These are phyloP conservation scores for Mortierella sp. DNA, from an alignment of 371 early-diverging fungal species.

Conservation along the genomic window DNA sequence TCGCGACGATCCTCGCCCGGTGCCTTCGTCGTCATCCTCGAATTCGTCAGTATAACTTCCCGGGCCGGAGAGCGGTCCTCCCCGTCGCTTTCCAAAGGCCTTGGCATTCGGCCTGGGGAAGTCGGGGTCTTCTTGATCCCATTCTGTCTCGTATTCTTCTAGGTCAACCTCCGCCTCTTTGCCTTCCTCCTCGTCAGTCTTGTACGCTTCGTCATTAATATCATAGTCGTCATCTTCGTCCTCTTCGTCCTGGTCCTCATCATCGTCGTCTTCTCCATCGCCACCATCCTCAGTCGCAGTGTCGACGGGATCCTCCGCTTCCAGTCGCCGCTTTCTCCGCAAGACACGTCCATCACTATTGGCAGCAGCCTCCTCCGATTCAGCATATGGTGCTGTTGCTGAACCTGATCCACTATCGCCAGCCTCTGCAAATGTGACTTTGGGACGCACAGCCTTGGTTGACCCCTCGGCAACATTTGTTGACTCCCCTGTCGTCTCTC, in stretches of 20 bases:
- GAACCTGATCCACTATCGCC: not conserved
- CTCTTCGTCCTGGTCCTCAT: constrained; percentile 18
- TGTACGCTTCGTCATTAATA: constrained; percentile 34
- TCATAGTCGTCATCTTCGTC: constrained; percentile 42
- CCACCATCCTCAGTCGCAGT: constrained; percentile 1
- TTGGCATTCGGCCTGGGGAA: constrained; percentile 15
- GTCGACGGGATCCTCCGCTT: constrained; percentile 5
- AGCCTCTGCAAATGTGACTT: constrained; percentile 11
- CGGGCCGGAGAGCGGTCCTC: not conserved
- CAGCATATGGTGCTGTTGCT: not conserved
- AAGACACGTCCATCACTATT: not conserved
- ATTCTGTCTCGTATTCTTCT: constrained; percentile 35
- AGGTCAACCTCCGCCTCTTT: constrained; percentile 22
- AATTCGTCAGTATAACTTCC: not conserved
- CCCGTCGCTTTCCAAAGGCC: constrained; percentile 17
- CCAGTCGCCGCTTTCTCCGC: constrained; percentile 16
- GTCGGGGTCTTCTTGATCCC: constrained; percentile 33
- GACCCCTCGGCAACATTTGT: not conserved
- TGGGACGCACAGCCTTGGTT: not conserved
- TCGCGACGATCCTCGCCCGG: not conserved
- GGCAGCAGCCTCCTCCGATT: not conserved
- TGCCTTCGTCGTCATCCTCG: constrained; percentile 13
- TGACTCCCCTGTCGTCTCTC: not conserved
- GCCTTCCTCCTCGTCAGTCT: constrained; percentile 30
- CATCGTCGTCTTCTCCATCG: constrained; percentile 6